phyloP scores from a whole-genome alignment of 1,284 basidiomycete species.

The Thelephora terrestris region DNA sequence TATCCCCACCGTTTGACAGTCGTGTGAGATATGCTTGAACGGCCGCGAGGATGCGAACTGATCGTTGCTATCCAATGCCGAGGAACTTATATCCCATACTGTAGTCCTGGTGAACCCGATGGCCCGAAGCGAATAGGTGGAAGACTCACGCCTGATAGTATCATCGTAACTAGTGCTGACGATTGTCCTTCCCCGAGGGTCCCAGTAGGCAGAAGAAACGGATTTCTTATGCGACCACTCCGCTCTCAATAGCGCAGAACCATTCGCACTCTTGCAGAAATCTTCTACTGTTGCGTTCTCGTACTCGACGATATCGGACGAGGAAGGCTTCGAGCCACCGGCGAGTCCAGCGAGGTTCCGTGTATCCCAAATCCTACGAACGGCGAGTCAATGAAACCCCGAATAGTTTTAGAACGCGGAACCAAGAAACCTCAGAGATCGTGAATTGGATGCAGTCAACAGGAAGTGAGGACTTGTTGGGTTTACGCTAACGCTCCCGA shows the following conservation, averaged over 20 bases:
- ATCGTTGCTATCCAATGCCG: slow-evolving; percentile 31
- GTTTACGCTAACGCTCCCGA: slow-evolving; percentile 69
- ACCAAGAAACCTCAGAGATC: slow-evolving; percentile 43
- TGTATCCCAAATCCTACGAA: slow-evolving; percentile 62
- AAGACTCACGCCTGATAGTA: slow-evolving; percentile 47
- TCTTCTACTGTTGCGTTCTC: slow-evolving; percentile 38
- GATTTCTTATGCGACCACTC: slow-evolving; percentile 64
- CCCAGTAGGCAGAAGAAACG: slow-evolving; percentile 75
- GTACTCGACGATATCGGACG: slow-evolving; percentile 30
- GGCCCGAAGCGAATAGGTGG: slow-evolving; percentile 1
- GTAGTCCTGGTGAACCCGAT: slow-evolving; percentile 5
- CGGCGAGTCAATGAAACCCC: neutral
- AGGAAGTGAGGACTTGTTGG: slow-evolving; percentile 56
- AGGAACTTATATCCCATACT: slow-evolving; percentile 65
- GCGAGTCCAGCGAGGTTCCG: slow-evolving; percentile 45
- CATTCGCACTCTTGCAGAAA: slow-evolving; percentile 38
- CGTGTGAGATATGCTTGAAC: slow-evolving; percentile 50
- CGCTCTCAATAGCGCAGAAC: slow-evolving; percentile 43
- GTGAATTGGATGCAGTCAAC: slow-evolving; percentile 64
- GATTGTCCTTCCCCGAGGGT: slow-evolving; percentile 61
- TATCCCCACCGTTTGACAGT: slow-evolving; percentile 63
- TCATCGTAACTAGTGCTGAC: slow-evolving; percentile 79
- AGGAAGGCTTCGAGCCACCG: slow-evolving; percentile 18
- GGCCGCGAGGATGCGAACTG: slow-evolving; percentile 52
- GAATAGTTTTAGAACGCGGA: neutral